Base-by-base conservation (phyloP, 345 rosid genomes). In the Luvunga scandens region DNA sequence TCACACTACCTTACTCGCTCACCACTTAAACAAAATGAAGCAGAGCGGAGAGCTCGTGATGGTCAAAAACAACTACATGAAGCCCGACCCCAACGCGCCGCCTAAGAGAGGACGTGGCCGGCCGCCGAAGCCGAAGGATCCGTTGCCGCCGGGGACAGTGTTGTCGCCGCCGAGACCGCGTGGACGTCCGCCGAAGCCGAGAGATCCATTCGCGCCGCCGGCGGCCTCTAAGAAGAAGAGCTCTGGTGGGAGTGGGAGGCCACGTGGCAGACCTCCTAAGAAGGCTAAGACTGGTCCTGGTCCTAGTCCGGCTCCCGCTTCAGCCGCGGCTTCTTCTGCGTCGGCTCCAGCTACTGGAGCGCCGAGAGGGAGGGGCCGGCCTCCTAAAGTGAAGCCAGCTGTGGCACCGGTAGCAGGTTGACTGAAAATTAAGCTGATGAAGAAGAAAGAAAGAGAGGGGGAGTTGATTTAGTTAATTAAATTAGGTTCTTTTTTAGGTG, bases 41-140 rank as follows among this genome's bases (percentile, higher is more conserved):
- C 83, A 82, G 7, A 77, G 78, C 28, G 96, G 98, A 0, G 86
- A 93, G 81, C 84, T 93, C 42, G 83, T 80, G 9, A 22, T 93
- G 72, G 85, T 84, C 1, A 95, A 95, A 78, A 90, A 91, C 86
- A 93, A 89, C 81, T 93, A 87, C 91, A 82, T 88, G 94, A 91
- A 87, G 66, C 96, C 94, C 0, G 86, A 89, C 82, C 94, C 93
- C 0, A 77, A 86, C 65, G 90, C 93, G n/a, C 97, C 97, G 0
- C 92, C 96, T 4, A 93, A 87, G 83, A 85, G 99, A 31, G 97
- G 98, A 50, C 96, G 98, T 6, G 96, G 99, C 59, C 93, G 98
- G 34, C 99, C 99, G 4, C 94, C 98, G 0, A 95, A 93, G 81
- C 84, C 93, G 0, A 92, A 88, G 77, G 76, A 12, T 0, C 81